Evolutionary conservation across 441 rosid species (phyloP).

Genomic region (Pelargonium exstipulatum): DNA sequence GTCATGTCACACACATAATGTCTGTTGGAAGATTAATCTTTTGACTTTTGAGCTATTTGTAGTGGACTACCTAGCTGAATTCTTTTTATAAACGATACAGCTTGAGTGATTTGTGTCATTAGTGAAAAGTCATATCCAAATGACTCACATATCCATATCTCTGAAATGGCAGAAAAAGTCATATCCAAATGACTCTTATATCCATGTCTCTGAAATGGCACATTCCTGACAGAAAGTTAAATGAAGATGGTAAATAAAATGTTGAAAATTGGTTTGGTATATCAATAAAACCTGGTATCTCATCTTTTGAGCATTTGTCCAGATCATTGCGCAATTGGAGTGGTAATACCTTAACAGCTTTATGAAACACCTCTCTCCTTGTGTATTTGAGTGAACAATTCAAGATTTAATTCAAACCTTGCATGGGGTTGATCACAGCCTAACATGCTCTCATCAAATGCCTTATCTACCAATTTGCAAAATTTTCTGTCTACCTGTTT

Average conservation of each 20-base stretch:
- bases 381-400: not conserved
- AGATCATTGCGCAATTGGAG: not conserved
- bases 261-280: not conserved
- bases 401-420: not conserved
- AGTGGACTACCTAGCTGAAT: not conserved
- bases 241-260: not conserved
- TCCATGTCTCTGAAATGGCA: not conserved
- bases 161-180: no score
- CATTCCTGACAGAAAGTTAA: not conserved
- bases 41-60: not conserved
- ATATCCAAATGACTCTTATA: not conserved
- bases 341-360: not conserved
- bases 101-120: no score
- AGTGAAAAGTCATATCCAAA: not conserved
- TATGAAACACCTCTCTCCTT: not conserved
- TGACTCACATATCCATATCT: not conserved
- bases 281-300: not conserved
- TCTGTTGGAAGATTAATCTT: constrained; percentile 3
- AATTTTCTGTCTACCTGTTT: constrained; percentile 2
- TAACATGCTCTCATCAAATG: not conserved
- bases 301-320: not conserved
- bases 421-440: not conserved
- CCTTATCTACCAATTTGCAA: not conserved
- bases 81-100: not conserved
- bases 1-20: not conserved